Conservation (phyloP, 2,329 filamentous ascomycete genomes). For the Nigrospora oryzae region DNA sequence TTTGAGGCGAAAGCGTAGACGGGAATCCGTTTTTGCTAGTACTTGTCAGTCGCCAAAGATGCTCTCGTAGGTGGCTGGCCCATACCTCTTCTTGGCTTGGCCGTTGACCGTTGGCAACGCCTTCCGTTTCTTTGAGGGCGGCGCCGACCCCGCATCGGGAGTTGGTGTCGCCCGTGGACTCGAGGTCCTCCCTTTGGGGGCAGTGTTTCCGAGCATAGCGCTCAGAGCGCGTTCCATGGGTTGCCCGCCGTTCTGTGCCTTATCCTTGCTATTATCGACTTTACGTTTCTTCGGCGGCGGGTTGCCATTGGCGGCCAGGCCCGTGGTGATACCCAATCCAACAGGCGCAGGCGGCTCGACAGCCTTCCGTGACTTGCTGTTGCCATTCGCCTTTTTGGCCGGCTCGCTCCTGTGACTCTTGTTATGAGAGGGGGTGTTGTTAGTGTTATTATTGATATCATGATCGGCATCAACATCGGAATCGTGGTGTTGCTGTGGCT, state of each 20-base stretch:
- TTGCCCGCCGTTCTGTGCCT: conserved; percentile 32
- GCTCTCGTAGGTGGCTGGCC: conserved; percentile 5
- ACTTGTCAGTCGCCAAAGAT: neutral
- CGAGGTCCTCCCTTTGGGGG: conserved; percentile 47
- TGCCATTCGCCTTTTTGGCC: conserved; percentile 54
- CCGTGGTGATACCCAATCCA: conserved; percentile 59
- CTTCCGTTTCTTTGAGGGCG: conserved; percentile 62
- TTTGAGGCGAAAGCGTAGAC: conserved; percentile 56
- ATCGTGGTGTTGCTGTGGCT: conserved; percentile 22
- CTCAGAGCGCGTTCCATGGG: conserved; percentile 64
- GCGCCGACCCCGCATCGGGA: conserved; percentile 36
- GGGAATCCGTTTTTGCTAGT: conserved; percentile 23
- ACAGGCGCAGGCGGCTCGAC: conserved; percentile 41
- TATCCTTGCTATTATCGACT: conserved; percentile 64
- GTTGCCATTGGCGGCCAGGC: conserved; percentile 37
- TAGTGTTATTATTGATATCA: conserved; percentile 41
- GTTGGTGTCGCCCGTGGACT: conserved; percentile 64
- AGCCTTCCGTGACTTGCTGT: conserved; percentile 52
- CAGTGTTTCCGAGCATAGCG: conserved; percentile 39
- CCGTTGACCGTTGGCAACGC: conserved; percentile 56
- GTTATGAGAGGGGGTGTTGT: no score
- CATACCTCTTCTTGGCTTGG: conserved; percentile 73
- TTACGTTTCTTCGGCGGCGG: conserved; percentile 69
- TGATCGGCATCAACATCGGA: conserved; percentile 40
- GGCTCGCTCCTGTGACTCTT: conserved; percentile 36